phyloP scores from a whole-genome alignment of 495 filamentous ascomycete genomes.

The Jackrogersella multiformis region DNA sequence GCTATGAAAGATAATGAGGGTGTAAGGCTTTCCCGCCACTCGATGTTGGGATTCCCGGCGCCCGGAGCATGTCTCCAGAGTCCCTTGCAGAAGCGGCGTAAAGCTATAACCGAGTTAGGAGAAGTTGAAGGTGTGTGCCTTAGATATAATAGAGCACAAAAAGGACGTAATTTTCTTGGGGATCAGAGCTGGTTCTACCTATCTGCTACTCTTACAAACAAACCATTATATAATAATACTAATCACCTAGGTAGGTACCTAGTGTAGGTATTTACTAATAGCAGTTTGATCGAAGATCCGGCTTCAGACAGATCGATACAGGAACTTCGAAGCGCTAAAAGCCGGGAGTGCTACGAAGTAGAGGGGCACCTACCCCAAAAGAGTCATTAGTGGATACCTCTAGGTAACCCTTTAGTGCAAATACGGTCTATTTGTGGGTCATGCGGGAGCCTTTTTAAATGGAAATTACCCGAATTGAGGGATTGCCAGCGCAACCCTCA shows the following conservation, averaged over 20 bases:
- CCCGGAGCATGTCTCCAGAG: background rate
- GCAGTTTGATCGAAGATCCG: conserved; percentile 1
- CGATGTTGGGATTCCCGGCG: background rate
- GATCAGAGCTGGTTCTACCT: too few relatives aligned
- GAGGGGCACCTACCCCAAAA: background rate
- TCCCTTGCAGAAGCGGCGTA: background rate
- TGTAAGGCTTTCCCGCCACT: background rate
- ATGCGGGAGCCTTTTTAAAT: background rate
- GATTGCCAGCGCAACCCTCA: conserved; percentile 9
- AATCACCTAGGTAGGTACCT: too few relatives aligned
- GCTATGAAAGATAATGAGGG: background rate
- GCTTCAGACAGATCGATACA: background rate
- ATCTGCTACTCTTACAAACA: too few relatives aligned
- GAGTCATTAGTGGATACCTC: background rate
- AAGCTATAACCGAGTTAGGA: background rate
- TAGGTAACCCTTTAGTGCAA: background rate
- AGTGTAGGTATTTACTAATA: too few relatives aligned
- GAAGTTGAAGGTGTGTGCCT: too few relatives aligned
- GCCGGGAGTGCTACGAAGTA: background rate
- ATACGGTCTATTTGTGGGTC: background rate
- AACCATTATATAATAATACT: too few relatives aligned
- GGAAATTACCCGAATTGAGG: background rate
- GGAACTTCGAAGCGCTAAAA: background rate
- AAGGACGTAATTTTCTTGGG: too few relatives aligned
- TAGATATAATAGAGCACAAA: too few relatives aligned